A percentile compares a stretch with the other conserved stretches of the same genome.
Evolutionary conservation across 1,284 basidiomycete genomes (phyloP).

Genomic region (Exobasidium cylindrosporum): DNA sequence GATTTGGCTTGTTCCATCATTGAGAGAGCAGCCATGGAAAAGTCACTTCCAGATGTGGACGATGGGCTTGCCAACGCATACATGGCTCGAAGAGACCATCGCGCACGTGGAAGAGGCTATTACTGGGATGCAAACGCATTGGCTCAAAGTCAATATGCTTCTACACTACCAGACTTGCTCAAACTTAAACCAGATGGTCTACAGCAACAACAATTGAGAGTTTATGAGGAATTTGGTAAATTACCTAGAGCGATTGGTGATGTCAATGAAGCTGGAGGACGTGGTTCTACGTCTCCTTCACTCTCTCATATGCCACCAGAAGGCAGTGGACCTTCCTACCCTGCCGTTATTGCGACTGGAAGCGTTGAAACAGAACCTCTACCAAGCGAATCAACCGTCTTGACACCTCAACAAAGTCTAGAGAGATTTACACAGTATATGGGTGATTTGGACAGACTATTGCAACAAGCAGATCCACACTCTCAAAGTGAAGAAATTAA

Average conservation of each 20-base stretch:
- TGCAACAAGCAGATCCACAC: slow-evolving; percentile 32
- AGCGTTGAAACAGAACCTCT: slow-evolving; percentile 42
- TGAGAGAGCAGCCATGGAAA: slow-evolving; percentile 96
- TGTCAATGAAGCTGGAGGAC: not conserved
- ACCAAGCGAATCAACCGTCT: not conserved
- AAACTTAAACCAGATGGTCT: slow-evolving; percentile 81
- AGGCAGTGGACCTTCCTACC: not conserved
- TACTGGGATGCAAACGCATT: slow-evolving; percentile 50
- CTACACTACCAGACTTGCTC: slow-evolving; percentile 81
- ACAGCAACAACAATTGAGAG: slow-evolving; percentile 74
- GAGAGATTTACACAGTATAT: slow-evolving; percentile 54
- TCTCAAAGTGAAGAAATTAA: slow-evolving; percentile 65
- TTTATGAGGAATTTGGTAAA: slow-evolving; percentile 84
- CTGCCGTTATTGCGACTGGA: slow-evolving; percentile 1
- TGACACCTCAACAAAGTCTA: slow-evolving; percentile 44
- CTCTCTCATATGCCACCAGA: slow-evolving; percentile 7
- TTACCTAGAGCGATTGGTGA: slow-evolving; percentile 26
- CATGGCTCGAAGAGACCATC: slow-evolving; percentile 73
- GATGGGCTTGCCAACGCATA: slow-evolving; percentile 81
- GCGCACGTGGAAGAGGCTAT: slow-evolving; percentile 64
- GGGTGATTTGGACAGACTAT: slow-evolving; percentile 45
- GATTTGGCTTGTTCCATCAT: slow-evolving; percentile 91
- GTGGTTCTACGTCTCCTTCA: not conserved
- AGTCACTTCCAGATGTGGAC: slow-evolving; percentile 91
- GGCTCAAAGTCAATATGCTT: slow-evolving; percentile 66